A percentile compares a stretch with the other conserved stretches of the same genome.
These are phyloP conservation scores for Keqinozyma sinolaborantium DNA, from an alignment of 1,139 yeast species.

Conservation along the genomic window DNA sequence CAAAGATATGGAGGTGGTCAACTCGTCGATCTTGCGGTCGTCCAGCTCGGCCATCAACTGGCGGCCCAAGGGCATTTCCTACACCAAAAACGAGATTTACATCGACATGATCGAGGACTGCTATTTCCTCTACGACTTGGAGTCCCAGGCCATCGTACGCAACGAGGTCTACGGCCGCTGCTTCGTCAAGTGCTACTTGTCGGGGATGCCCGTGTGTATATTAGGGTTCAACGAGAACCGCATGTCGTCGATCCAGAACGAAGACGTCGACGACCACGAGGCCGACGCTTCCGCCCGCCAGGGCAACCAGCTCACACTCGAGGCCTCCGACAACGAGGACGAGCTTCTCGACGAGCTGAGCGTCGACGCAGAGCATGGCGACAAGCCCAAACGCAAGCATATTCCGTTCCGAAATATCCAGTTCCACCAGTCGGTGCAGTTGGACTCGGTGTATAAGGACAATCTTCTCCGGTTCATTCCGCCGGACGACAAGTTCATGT, in stretches of 20 bases:
- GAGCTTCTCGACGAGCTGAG: constrained; percentile 3
- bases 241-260: constrained; percentile 23
- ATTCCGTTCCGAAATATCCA: constrained; percentile 42
- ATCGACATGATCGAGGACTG: constrained; percentile 40
- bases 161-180: constrained; percentile 40
- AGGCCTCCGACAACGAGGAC: constrained; percentile 2
- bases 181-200: constrained; percentile 36
- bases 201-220: constrained; percentile 46
- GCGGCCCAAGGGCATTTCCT: constrained; percentile 48
- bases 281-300: constrained; percentile 5
- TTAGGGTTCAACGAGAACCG: constrained; percentile 40
- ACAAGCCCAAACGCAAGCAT: constrained; percentile 5
- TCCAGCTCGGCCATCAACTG: constrained; percentile 42
- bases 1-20: constrained; percentile 32
- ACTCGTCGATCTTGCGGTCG: constrained; percentile 55
- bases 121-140: constrained; percentile 38
- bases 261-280: constrained; percentile 14
- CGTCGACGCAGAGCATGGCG: not conserved
- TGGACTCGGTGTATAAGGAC: constrained; percentile 34
- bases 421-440: constrained; percentile 45
- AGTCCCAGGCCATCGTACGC: constrained; percentile 20
- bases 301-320: constrained; percentile 1
- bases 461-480: constrained; percentile 43
- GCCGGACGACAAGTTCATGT: constrained; percentile 41
- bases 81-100: constrained; percentile 45